Conservation (phyloP, 2,329 filamentous ascomycete genomes). For the Trichoderma sp. region DNA sequence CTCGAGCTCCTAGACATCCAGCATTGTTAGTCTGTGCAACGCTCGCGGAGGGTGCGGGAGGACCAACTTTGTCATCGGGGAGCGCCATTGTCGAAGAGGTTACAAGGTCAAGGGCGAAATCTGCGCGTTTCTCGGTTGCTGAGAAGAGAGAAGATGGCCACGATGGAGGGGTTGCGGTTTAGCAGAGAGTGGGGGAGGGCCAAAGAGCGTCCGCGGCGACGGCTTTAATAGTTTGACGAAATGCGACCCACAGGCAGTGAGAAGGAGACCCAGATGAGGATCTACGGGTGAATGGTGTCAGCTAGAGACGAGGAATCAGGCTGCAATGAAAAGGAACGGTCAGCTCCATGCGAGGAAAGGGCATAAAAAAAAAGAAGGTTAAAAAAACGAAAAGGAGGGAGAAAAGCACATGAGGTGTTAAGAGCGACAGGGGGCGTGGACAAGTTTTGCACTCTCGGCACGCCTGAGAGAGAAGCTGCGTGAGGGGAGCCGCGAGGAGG, state of each 20-base stretch:
- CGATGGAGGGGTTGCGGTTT: conserved; percentile 27
- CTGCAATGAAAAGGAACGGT: neutral
- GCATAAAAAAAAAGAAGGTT: neutral
- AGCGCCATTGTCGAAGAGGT: conserved; percentile 37
- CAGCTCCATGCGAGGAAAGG: neutral
- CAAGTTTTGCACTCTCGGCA: neutral
- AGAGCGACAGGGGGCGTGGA: conserved; percentile 7
- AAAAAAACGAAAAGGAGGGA: neutral
- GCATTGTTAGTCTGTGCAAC: conserved; percentile 45
- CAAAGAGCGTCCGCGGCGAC: conserved; percentile 19
- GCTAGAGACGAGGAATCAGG: neutral
- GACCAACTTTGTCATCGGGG: conserved; percentile 42
- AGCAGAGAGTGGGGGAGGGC: conserved; percentile 17
- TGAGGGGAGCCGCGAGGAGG: conserved; percentile 20
- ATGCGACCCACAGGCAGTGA: conserved; percentile 14
- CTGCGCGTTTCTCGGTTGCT: conserved; percentile 4
- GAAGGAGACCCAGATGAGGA: conserved; percentile 12
- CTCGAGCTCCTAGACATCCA: conserved; percentile 52
- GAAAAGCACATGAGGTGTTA: conserved; percentile 10
- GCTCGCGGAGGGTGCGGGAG: neutral
- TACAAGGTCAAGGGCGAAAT: conserved; percentile 4
- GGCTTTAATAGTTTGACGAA: conserved; percentile 24
- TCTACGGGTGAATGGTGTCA: conserved; percentile 10
- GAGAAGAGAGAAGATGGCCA: conserved; percentile 10
- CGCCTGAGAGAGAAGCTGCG: conserved; percentile 4